Base-by-base conservation (phyloP, 2,329 filamentous ascomycete species). In the Penicillium hordei region DNA sequence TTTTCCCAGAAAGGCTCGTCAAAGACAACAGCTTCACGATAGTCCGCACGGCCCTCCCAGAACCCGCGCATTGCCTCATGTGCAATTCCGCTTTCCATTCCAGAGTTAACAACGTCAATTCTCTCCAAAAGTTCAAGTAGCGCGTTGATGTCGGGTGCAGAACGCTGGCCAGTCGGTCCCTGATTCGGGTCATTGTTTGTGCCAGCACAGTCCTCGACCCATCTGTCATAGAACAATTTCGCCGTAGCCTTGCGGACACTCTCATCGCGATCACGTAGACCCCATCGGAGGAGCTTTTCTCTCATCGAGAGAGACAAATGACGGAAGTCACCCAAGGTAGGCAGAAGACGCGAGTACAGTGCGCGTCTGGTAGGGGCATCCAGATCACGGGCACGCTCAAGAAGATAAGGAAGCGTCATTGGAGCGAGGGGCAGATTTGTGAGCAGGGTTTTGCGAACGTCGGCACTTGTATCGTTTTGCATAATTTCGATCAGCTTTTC, bases 251-350 rank as follows among this genome's bases (percentile, higher is more conserved):
- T 96, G 52, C 93, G 87, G 13, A 99, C 94, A 65, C 89, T 91
- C 65, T 97, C 93, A 65, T 99, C 94, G 74, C 94, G 86, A 72
- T 99, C 94, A 39, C 93, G 87, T 40, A 99, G 80, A 50, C 94
- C 94, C 94, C 94, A 99, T 39, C 94, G 86, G 29, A 99, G 83
- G 33, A 99, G 82, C 75, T 97, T 97, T 75, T 99, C 94, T 70
- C 94, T 84, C 87, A 97, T 96, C 1, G 90, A 91, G 25, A 99
- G 82, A 12, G 92, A 96, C 52, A 99, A 79, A 76, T 97, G 91
- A 53, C 94, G 86, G 76, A 99, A 99, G 75, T 99, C 94, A 13
- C 93, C 94, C 0, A 99, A 80, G 0, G 89, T 89, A 1, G 94
- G 94, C 5, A 99, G 80, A 7, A 99, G 81, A 36, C 90, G 86